Evolutionary conservation across 176 grass and related monocot species (phyloP).

Genomic region (Tillandsia leiboldiana): DNA sequence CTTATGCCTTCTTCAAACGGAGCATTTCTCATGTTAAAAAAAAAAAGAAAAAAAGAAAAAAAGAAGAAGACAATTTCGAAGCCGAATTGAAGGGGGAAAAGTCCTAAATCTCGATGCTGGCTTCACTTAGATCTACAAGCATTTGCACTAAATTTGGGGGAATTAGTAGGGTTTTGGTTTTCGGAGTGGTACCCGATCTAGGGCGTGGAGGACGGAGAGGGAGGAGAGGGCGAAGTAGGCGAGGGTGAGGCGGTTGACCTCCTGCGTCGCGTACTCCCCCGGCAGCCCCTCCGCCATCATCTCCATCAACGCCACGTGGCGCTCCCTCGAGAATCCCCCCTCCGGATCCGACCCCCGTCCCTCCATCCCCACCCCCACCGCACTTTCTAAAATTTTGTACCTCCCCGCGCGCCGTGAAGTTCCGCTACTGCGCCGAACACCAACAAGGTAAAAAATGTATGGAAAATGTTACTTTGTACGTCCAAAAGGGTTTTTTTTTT

Average conservation of each 20-base stretch:
- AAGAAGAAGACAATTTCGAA: not conserved
- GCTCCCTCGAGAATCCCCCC: not conserved
- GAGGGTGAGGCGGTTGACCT: conserved; percentile 83
- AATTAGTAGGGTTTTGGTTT: not conserved
- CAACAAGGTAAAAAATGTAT: too few relatives aligned
- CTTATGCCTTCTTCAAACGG: too few relatives aligned
- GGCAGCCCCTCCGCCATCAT: conserved; percentile 39
- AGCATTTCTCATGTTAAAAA: not conserved
- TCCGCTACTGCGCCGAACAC: too few relatives aligned
- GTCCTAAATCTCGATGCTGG: too few relatives aligned
- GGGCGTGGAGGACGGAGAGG: conserved; percentile 54
- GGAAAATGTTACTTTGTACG: too few relatives aligned
- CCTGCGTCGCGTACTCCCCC: conserved; percentile 41
- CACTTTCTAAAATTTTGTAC: too few relatives aligned
- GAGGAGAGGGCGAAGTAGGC: conserved; percentile 72
- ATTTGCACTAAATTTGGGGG: too few relatives aligned
- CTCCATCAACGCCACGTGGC: conserved; percentile 40
- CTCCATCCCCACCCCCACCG: too few relatives aligned
- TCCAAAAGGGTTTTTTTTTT: too few relatives aligned
- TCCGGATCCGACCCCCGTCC: too few relatives aligned
- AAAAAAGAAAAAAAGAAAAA: not conserved
- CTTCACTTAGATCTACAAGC: too few relatives aligned
- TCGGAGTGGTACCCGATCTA: conserved; percentile 35
- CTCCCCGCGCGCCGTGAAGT: too few relatives aligned
- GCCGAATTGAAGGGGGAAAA: not conserved